Conservation (phyloP, 768 basidiomycete species). For the Boletus reticulatus region DNA sequence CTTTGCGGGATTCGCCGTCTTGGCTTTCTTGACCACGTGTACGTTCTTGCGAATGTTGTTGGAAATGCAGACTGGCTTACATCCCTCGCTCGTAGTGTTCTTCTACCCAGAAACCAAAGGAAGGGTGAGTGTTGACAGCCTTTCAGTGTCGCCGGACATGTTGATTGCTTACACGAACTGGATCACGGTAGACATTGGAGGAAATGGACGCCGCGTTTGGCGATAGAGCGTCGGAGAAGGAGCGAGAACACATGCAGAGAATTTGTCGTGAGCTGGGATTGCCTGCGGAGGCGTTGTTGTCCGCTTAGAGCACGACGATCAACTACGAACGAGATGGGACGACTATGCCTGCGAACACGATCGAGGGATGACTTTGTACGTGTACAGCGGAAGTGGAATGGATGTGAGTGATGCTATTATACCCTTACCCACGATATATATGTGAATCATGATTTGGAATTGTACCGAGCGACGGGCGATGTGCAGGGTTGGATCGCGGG, state of each 20-base stretch:
- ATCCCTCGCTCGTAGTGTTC: conserved; percentile 7
- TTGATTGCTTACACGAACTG: background rate
- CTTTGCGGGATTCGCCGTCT: conserved; percentile 26
- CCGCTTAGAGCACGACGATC: background rate
- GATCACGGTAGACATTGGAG: conserved; percentile 27
- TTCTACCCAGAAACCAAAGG: conserved; percentile 34
- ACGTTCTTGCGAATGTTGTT: conserved; percentile 1
- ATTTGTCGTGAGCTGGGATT: conserved; percentile 30
- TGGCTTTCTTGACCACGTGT: conserved; percentile 31
- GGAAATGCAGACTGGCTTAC: background rate
- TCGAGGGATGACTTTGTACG: no score
- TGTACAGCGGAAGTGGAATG: no score
- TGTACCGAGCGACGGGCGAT: no score
- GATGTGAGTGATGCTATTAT: no score
- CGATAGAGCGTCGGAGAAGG: conserved; percentile 25
- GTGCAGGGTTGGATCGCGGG: no score
- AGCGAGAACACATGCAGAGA: conserved; percentile 25
- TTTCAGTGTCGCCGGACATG: no score
- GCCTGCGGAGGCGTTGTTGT: conserved; percentile 23
- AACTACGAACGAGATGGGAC: background rate
- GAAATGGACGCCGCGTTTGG: conserved; percentile 35
- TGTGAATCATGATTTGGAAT: background rate
- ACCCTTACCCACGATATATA: background rate
- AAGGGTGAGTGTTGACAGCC: conserved; percentile 21
- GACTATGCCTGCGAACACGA: no score